Base-by-base conservation (phyloP, 2,329 filamentous ascomycete species). In the Xylaria arbuscula region DNA sequence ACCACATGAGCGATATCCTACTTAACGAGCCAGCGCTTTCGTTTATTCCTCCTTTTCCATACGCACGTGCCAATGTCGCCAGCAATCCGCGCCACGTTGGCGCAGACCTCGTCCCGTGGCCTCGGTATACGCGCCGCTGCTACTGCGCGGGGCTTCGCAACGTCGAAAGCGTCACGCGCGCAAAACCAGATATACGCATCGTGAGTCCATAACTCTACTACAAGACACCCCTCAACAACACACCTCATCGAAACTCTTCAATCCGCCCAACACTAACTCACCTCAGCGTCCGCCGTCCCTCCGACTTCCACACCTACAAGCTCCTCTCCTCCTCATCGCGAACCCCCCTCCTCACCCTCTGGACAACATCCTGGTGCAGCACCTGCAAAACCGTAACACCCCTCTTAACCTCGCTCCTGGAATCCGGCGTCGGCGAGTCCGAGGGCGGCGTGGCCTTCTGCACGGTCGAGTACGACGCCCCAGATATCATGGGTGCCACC, bases 351-450 rank as follows among this genome's bases (percentile, higher is more conserved):
- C 75, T 90, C 64, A 89, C 87, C 1, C 79, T 89, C 48, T 90
- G 87, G 88, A 88, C 87, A 0, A 83, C 87, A 0, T 86, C 85
- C 8, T 89, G 84, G 80, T 89, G 88, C 76, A 78, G 83, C 4
- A 85, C 86, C 17, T 89, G 88, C 77, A 82, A 81, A 54, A 76
- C 78, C 38, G 81, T 89, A 28, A 78, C 80, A 4, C 87, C 87
- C 3, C 76, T 88, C 11, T 60, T 89, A 6, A 76, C 75, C 13
- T 79, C 81, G 11, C 80, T 89, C 38, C 76, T 90, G 54, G 80
- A 83, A 72, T 80, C 81, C 2, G 85, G 85, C 58, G 80, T 86
- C 2, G 87, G 87, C 65, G 86, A 88, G 77, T 80, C 78, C 0
- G 83, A 88, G 75, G 87, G 87, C 72, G 87, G 86, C 32, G 84